These are phyloP conservation scores for Botrytis medusae DNA, from an alignment of 2,329 filamentous ascomycete genomes.

Conservation along the genomic window DNA sequence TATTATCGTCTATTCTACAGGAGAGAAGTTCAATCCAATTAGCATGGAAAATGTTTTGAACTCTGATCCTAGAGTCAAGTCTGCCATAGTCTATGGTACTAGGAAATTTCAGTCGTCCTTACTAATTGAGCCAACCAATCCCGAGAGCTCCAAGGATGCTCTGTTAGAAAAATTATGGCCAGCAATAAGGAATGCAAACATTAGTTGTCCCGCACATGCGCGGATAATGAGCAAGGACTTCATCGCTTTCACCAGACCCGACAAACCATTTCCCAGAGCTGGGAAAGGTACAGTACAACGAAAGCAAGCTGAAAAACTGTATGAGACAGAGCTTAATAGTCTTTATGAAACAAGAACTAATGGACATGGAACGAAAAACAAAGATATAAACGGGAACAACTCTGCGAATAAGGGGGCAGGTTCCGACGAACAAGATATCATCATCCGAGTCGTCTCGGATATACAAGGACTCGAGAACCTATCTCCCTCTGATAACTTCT, in stretches of 20 bases:
- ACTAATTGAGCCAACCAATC: conserved; percentile 39
- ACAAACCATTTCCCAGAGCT: conserved; percentile 40
- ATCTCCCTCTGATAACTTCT: conserved; percentile 5
- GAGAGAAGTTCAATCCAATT: conserved; percentile 47
- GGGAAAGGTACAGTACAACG: conserved; percentile 43
- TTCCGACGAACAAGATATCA: background rate
- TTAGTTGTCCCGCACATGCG: conserved; percentile 35
- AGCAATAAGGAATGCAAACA: conserved; percentile 38
- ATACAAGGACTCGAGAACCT: conserved; percentile 4
- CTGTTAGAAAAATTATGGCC: conserved; percentile 34
- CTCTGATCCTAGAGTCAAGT: conserved; percentile 39
- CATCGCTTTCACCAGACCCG: conserved; percentile 37
- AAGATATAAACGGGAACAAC: background rate
- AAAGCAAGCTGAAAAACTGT: conserved; percentile 35
- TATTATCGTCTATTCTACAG: conserved; percentile 45
- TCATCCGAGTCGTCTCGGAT: background rate
- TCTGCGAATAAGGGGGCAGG: background rate
- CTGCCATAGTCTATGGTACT: conserved; percentile 41
- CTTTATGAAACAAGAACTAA: conserved; percentile 6
- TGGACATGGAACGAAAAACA: background rate
- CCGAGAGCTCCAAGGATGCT: background rate
- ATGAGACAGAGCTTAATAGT: conserved; percentile 36
- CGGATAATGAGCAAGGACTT: conserved; percentile 31
- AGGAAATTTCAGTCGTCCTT: conserved; percentile 41
- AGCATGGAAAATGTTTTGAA: conserved; percentile 41